Base-by-base conservation (phyloP, 805 yeast genomes). In the Jamesozyma rosinii region DNA sequence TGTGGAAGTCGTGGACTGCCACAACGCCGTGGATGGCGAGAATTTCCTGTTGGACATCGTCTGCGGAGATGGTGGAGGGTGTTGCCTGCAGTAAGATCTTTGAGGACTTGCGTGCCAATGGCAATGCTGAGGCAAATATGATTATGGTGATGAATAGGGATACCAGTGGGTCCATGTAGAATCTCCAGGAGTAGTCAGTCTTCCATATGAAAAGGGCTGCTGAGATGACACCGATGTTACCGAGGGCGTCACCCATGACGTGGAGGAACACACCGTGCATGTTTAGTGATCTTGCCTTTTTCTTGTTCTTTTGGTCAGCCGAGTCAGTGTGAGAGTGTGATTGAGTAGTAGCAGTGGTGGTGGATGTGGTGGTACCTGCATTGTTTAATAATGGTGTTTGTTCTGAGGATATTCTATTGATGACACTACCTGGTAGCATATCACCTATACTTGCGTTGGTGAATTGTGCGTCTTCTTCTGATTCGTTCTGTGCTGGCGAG, bases 191-290 rank as follows among this genome's bases (percentile, higher is more conserved):
- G 61, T 75, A 90, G 52, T 87, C 82, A 0, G 97, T 87, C 61
- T 83, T 81, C 97, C 97, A 89, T 55, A 90, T 90, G 55, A 90
- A 82, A 29, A 90, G 49, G 2, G 97, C 98, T 1, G 96, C 81
- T 4, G 73, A 61, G 45, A 90, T 92, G 42, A 90, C 98, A 50
- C 97, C 97, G 43, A 90, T 67, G 60, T 90, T 90, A 49, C 97
- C 97, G 43, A 90, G 69, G 1, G 97, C 97, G 64, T 90, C 98
- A 37, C 97, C 97, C 52, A 90, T 48, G 11, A 92, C 97, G 58
- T 90, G 98, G 57, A 90, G 70, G 58, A 85, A 92, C 3, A 90
- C 97, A 50, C 97, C 97, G 55, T 87, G 89, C 97, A 90, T 90
- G 64, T 92, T 90, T 69, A 90, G 69, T n/a, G 95, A 84, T 58